A percentile compares a stretch with the other conserved stretches of the same genome.
These are phyloP conservation scores for bread wheat (Triticum aestivum) DNA, from an alignment of 176 grass and related monocot genomes.

Conservation along the genomic window IWGSC_CS_RefSeq_v2.1 NC_057808.1:129889709-129890208, in stretches of 20 bases:
- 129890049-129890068: background rate
- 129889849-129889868: background rate
- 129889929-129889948: background rate
- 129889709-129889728: conserved; percentile 74
- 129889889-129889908: background rate
- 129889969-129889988: background rate
- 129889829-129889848: background rate
- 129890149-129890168: background rate
- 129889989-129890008: background rate
- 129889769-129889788: background rate
- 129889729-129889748: conserved; percentile 16
- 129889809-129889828: background rate
- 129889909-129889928: background rate
- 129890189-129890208: background rate
- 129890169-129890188: background rate
- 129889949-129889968: background rate
- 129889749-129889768: background rate
- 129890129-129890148: background rate
- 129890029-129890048: background rate
- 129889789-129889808: background rate
- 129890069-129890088: background rate
- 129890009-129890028: background rate
- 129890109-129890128: background rate
- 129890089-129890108: background rate
- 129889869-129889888: background rate